Evolutionary conservation across 73 alveolate species (phyloP), one percentile per base, ranked within the genome.

Genomic region (Breviolum minutum): DNA sequence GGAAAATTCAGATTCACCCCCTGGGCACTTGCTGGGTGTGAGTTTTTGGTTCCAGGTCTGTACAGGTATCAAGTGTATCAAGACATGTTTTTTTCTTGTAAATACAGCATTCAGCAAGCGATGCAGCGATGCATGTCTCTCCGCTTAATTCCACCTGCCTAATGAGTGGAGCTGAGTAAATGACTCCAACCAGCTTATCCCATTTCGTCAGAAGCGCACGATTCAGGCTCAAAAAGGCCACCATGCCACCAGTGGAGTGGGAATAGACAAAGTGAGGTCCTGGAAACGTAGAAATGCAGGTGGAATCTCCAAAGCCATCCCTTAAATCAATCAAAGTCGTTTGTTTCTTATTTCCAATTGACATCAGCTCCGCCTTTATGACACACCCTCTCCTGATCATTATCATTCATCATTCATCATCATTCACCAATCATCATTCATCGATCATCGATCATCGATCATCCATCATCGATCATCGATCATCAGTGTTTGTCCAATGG

Each of bases 241-340:
- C 73, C 92, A 83, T 24, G 71, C 92, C 92, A 62, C 92, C 92
- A 20, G 92, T 83, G 71, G 92, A 83, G 61, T 83, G 92, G 76
- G 76, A 0, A 74, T 19, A 83, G 11, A 83, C 73, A 61, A 61
- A 83, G 76, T 83, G 92, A 83, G 92, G 76, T 83, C 92, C 92
- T 83, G 60, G 19, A n/a, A 5, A 22, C 32, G 54, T 13, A 17
- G 74, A 66, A 66, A 11, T 13, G 74, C 11, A 66, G 24, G 17
- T 68, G 24, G 77, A 17, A 68, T 4, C 17, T 17, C 24, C 24
- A 17, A 14, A 68, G n/a, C n/a, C 24, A 22, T 17, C n/a, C n/a
- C n/a, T n/a, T n/a, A n/a, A n/a, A n/a, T n/a, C n/a, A n/a, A n/a
- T n/a, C n/a, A n/a, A n/a, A n/a, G 74, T 66, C 74, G 74, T 17